phyloP scores from a whole-genome alignment of 257 asterid genomes.

The Euphrasia confusa region DNA sequence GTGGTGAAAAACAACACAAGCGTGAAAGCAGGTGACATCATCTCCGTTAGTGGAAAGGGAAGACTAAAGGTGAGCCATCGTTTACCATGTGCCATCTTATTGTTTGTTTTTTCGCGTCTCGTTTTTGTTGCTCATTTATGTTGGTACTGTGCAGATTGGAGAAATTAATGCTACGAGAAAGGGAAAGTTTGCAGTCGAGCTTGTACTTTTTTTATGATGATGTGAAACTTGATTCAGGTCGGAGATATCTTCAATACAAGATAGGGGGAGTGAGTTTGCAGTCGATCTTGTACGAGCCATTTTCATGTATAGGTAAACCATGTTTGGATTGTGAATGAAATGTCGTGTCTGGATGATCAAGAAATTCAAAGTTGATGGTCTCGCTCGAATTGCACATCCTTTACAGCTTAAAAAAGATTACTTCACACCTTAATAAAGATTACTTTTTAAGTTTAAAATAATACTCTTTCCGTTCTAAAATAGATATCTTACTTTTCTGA shows the following conservation, averaged over 20 bases:
- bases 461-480: too few species aligned
- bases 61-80: conserved; percentile 56
- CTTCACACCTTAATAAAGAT: too few species aligned
- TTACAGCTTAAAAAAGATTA: too few species aligned
- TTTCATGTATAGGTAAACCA: too few species aligned
- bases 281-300: conserved; percentile 58
- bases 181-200: conserved; percentile 79
- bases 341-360: too few species aligned
- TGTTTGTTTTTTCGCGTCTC: too few species aligned
- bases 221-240: conserved; percentile 33
- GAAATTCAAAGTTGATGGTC: too few species aligned
- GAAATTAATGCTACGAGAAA: conserved; percentile 66
- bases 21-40: conserved; percentile 57
- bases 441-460: too few species aligned
- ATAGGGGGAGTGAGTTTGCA: conserved; percentile 65
- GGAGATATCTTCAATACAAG: conserved; percentile 69
- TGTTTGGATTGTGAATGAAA: too few species aligned
- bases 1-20: conserved; percentile 62
- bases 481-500: too few species aligned
- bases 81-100: too few species aligned
- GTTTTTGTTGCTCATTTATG: not conserved
- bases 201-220: conserved; percentile 54
- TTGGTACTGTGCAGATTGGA: conserved; percentile 49
- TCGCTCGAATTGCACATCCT: too few species aligned
- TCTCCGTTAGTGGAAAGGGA: conserved; percentile 84